Evolutionary conservation across 108 stramenopile species (phyloP).

Genomic region (Craspedostauros australis): DNA sequence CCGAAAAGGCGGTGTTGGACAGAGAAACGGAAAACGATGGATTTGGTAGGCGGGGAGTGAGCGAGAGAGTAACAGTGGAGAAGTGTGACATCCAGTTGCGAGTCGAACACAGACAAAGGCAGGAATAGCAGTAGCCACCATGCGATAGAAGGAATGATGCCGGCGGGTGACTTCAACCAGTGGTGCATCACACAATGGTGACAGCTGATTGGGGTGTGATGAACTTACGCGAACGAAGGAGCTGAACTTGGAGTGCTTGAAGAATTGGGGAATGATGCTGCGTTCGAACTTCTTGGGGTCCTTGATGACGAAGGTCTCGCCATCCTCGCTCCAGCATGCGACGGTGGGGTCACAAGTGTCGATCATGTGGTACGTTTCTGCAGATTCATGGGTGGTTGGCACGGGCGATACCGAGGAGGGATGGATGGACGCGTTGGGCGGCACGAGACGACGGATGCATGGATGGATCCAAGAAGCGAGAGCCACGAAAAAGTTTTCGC

Average conservation of each 20-base stretch:
- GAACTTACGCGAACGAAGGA: slow-evolving; percentile 56
- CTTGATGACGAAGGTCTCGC: slow-evolving; percentile 76
- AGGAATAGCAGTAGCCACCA: too few species aligned
- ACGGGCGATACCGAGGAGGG: slow-evolving; percentile 1
- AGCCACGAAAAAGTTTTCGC: background rate
- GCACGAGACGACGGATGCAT: background rate
- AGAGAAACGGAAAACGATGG: background rate
- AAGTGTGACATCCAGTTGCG: too few species aligned
- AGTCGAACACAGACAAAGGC: too few species aligned
- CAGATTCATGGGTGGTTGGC: background rate
- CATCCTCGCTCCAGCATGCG: slow-evolving; percentile 74
- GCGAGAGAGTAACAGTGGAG: background rate
- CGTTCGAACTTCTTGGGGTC: slow-evolving; percentile 62
- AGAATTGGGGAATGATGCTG: slow-evolving; percentile 86
- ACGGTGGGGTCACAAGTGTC: slow-evolving; percentile 65
- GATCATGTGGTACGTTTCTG: slow-evolving; percentile 86
- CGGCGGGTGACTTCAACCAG: too few species aligned
- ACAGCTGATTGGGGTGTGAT: too few species aligned
- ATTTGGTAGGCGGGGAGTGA: too few species aligned
- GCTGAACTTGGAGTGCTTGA: slow-evolving; percentile 91
- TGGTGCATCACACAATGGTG: too few species aligned
- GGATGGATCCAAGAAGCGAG: background rate
- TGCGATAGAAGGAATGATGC: too few species aligned
- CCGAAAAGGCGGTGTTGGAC: background rate
- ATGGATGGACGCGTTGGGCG: background rate